Evolutionary conservation across 2,329 filamentous ascomycete genomes (phyloP), one percentile per base, ranked within the genome.

Genomic region (Helicocarpus griseus): DNA sequence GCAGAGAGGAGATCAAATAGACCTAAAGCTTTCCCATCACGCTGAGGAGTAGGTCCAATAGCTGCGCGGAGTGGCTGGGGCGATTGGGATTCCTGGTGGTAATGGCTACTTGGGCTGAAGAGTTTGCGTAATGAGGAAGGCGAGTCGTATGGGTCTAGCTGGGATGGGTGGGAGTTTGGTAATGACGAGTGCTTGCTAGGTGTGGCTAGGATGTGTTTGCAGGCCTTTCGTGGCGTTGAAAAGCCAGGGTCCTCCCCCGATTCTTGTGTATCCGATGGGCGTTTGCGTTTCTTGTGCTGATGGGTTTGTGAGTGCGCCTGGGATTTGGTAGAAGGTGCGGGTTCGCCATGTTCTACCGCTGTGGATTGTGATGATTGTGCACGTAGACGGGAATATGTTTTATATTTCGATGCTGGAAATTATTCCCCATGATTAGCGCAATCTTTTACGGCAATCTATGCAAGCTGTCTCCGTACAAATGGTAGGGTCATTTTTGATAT

Each of bases 21-120:
- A 0, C 73, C 73, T 2, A 76, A 57, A 0, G 72, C 66, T 41
- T 69, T 74, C 8, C 73, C 73, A 59, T 76, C 71, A 35, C 73
- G 69, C 53, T 75, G 72, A 1, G 73, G 73, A 2, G 73, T 76
- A 11, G 73, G 73, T 3, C 73, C 73, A 47, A 76, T 72, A 22
- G 64, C 66, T 7, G 65, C 56, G 41, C 69, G 68, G 2, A 73
- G 56, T 2, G 69, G 67, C 7, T 65, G 61, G 13, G 66, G 63
- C 13, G 64, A 63, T 24, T 14, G 54, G 57, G 43, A 29, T 44
- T 11, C 36, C 26, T 48, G 21, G 7, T 44, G 26, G 13, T 69
- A 64, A 2, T 64, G 58, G 24, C 56, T 62, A 39, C 58, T 62
- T 6, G 69, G 64, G 49, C 65, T 68, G 61, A 69, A 69, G 9